These are phyloP conservation scores for Eucalyptus sp. DNA, from an alignment of 345 rosid species.

Conservation along the genomic window DNA sequence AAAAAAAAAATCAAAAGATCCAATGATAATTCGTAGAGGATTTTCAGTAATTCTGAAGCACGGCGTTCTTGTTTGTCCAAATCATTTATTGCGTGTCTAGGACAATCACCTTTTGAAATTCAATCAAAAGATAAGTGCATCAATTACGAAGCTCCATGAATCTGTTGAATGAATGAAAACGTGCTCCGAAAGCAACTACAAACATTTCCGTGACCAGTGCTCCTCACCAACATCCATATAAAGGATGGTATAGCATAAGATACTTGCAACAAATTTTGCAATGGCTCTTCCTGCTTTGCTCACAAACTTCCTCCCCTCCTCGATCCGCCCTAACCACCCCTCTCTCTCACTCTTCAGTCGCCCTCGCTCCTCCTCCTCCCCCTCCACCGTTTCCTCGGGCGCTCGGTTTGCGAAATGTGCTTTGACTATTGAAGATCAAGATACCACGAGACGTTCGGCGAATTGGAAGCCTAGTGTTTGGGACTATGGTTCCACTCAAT, in stretches of 20 bases:
- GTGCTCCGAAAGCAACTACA: neutral
- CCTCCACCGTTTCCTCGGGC: neutral
- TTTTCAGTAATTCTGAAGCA: too few species aligned
- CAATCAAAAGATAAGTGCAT: too few species aligned
- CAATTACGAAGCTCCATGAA: too few species aligned
- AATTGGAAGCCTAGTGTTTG: neutral
- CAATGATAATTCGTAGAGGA: too few species aligned
- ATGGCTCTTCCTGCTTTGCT: neutral
- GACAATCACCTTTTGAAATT: too few species aligned
- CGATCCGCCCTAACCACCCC: neutral
- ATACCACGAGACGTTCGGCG: neutral
- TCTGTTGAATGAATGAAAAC: neutral
- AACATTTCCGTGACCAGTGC: neutral
- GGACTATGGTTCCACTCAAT: neutral
- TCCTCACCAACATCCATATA: neutral
- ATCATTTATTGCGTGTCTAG: too few species aligned
- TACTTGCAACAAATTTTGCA: neutral
- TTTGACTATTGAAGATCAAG: neutral
- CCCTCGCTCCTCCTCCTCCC: neutral
- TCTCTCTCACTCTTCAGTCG: neutral
- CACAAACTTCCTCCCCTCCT: neutral
- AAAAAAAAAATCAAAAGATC: too few species aligned
- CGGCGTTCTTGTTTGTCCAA: too few species aligned
- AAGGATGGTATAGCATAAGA: neutral
- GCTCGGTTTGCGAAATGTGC: neutral